phyloP scores from a whole-genome alignment of 257 asterid genomes.

The Orobanche coerulescens region DNA sequence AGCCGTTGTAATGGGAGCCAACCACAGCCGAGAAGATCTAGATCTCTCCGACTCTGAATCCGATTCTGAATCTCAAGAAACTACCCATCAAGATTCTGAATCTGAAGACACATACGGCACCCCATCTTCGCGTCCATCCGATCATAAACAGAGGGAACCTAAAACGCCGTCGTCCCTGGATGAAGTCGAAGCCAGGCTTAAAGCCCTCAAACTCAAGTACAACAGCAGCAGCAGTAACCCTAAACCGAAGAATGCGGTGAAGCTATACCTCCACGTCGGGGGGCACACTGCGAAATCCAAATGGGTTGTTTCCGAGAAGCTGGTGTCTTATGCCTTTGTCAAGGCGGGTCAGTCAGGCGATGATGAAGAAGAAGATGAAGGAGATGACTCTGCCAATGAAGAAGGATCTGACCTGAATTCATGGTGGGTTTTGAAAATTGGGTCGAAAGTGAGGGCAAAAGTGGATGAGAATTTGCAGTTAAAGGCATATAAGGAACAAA shows the following conservation, averaged over 20 bases:
- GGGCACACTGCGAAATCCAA: conserved; percentile 50
- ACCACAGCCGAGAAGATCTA: conserved; percentile 66
- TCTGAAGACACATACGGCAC: conserved; percentile 47
- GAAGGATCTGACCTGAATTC: conserved; percentile 33
- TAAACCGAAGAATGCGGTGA: conserved; percentile 48
- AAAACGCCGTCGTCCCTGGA: conserved; percentile 66
- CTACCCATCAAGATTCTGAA: conserved; percentile 28
- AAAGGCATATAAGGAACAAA: conserved; percentile 69
- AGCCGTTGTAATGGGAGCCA: conserved; percentile 65
- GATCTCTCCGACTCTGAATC: conserved; percentile 72
- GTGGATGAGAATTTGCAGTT: conserved; percentile 58
- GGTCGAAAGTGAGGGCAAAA: conserved; percentile 54
- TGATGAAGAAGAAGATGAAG: conserved; percentile 40
- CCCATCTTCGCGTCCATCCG: conserved; percentile 51
- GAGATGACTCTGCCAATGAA: conserved; percentile 36
- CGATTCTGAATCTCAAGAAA: conserved; percentile 49
- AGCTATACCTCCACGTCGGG: conserved; percentile 54
- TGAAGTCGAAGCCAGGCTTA: conserved; percentile 68
- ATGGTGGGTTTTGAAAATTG: conserved; percentile 65
- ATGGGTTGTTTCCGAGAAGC: conserved; percentile 67
- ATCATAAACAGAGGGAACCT: conserved; percentile 25
- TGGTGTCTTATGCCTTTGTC: conserved; percentile 39
- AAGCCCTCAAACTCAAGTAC: conserved; percentile 82
- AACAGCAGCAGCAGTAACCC: conserved; percentile 18
- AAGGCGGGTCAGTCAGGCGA: conserved; percentile 29